These are phyloP conservation scores for Artemisia annua DNA, from an alignment of 129 eudicot genomes.

Conservation along the genomic window DNA sequence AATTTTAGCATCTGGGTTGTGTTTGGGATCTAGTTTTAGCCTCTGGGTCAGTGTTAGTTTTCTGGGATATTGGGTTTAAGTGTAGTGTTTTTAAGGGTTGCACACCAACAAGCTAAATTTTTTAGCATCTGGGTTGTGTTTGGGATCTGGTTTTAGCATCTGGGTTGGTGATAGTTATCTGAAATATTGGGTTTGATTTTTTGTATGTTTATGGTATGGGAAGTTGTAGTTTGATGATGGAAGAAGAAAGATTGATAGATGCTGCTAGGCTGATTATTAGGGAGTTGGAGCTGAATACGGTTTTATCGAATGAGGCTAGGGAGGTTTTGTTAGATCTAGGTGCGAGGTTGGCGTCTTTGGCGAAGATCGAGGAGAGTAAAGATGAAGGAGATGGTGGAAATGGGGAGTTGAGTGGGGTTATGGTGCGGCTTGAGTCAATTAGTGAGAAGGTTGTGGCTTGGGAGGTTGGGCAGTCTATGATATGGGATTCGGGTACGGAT, in stretches of 20 bases:
- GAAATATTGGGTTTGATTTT: not conserved
- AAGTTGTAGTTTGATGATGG: conserved; percentile 42
- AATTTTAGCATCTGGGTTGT: not conserved
- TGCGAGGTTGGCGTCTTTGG: conserved; percentile 47
- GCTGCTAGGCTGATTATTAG: conserved; percentile 58
- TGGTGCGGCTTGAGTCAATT: conserved; percentile 49
- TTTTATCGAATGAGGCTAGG: conserved; percentile 47
- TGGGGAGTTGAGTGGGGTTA: conserved; percentile 39
- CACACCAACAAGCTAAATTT: no score
- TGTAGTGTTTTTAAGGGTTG: no score
- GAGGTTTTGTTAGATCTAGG: conserved; percentile 65
- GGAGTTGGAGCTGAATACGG: conserved; percentile 57
- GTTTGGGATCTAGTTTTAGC: not conserved
- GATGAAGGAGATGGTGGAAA: conserved; percentile 29
- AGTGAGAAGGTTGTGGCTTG: conserved; percentile 58
- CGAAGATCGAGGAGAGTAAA: conserved; percentile 26
- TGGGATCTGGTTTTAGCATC: not conserved
- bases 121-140: not conserved
- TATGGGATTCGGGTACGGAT: conserved; percentile 66
- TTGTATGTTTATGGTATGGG: conserved; percentile 57
- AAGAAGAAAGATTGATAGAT: conserved; percentile 73
- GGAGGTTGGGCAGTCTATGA: conserved; percentile 66
- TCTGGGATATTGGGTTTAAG: not conserved
- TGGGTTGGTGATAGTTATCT: not conserved
- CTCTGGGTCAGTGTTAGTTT: not conserved